Conservation (phyloP, 2,329 filamentous ascomycete genomes). For the Sporothrix pseudoabietina region DNA sequence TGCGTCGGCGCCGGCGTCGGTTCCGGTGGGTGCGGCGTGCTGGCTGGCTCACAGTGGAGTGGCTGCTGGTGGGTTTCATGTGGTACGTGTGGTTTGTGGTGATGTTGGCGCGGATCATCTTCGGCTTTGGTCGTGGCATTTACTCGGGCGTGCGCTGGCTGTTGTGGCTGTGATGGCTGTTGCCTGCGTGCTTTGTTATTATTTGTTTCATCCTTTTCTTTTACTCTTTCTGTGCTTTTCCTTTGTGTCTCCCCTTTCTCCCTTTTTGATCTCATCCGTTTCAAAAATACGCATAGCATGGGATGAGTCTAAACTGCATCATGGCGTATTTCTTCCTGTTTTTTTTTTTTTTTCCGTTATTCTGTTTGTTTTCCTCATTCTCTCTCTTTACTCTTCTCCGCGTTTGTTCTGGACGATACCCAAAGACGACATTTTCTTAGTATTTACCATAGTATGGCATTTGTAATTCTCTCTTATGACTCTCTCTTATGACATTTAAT, state of each 20-base stretch:
- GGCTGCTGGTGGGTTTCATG: conserved; percentile 83
- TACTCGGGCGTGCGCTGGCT: conserved; percentile 72
- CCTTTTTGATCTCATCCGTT: neutral
- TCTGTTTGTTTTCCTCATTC: neutral
- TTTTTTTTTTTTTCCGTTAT: neutral
- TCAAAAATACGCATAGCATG: conserved; percentile 1
- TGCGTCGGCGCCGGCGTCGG: conserved; percentile 65
- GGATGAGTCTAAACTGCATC: neutral
- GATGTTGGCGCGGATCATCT: conserved; percentile 68
- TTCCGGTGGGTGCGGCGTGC: conserved; percentile 74
- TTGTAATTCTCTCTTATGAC: conserved; percentile 14
- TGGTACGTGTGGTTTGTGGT: conserved; percentile 95
- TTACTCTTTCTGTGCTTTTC: neutral
- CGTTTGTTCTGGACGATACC: conserved; percentile 29
- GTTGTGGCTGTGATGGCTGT: conserved; percentile 67
- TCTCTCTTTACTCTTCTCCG: conserved; percentile 6
- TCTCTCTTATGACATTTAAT: neutral
- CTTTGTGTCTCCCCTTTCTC: neutral
- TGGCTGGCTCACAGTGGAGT: conserved; percentile 83
- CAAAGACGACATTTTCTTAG: conserved; percentile 26
- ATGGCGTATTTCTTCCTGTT: neutral
- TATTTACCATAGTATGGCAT: conserved; percentile 15
- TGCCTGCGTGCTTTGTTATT: no score
- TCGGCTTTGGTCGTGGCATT: conserved; percentile 63
- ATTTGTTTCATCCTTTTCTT: neutral